Evolutionary conservation across 2,329 filamentous ascomycete species (phyloP), one percentile per base, ranked within the genome.

Genomic region (Geosmithia putterillii): DNA sequence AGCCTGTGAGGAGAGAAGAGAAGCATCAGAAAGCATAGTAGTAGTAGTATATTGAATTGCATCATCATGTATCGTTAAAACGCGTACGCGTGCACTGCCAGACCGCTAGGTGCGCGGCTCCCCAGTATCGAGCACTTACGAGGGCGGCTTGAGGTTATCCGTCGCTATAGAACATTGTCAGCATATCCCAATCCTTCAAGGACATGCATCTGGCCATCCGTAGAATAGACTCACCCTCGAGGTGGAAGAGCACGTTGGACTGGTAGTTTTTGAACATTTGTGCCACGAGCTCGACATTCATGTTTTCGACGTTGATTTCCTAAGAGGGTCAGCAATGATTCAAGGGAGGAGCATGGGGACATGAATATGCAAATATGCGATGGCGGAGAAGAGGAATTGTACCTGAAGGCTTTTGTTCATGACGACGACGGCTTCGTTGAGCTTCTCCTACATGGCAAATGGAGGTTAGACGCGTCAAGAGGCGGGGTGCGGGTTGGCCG

Each of bases 201-300:
- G n/a, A 7, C 38, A 40, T 19, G 7, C 12, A 40, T n/a, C n/a
- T n/a, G n/a, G n/a, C 15, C 2, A 37, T 22, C 19, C 37, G n/a
- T n/a, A n/a, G n/a, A n/a, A n/a, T n/a, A 34, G 15, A 42, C 60
- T 51, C 70, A 94, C 92, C 92, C 79, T 96, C 92, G 6, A 98
- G 73, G 55, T 98, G 92, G 61, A 98, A 96, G 6, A 96, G 69
- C 14, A 96, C 90, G 54, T 96, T 98, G 10, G 88, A 95, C 62
- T 95, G 89, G 61, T 98, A 98, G 65, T 96, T 98, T 69, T 96
- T 95, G 72, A 96, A 98, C 92, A 98, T 98, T 59, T 96, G 90
- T 1, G 90, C 89, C 5, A 96, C 92, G 3, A 96, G 74, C 66
- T 96, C 92, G 32, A 95, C 87, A 58, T 98, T 94, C 88, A 96